Percentiles rank a stretch among this genome's conserved stretches.
Evolutionary conservation across 2,329 filamentous ascomycete species (phyloP).

Genomic region (Phialemoniopsis sp.): DNA sequence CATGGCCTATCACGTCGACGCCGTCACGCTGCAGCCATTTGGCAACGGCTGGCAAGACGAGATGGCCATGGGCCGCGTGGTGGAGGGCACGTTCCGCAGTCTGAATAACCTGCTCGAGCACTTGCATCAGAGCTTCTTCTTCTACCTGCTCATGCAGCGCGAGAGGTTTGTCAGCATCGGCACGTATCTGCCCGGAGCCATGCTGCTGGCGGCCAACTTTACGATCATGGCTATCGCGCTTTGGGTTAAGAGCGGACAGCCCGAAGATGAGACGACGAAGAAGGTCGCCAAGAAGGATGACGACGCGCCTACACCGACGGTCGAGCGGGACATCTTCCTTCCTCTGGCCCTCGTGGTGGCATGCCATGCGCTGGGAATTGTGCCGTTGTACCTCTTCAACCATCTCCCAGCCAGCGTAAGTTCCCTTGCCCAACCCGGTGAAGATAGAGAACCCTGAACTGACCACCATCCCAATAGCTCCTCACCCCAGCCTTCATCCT

Average conservation of each 20-base stretch:
- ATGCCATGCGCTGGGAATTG: slow-evolving; percentile 70
- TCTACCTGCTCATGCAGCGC: slow-evolving; percentile 89
- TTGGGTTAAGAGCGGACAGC: slow-evolving; percentile 83
- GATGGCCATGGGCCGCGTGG: slow-evolving; percentile 85
- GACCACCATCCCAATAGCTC: slow-evolving; percentile 33
- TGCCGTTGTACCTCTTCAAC: slow-evolving; percentile 88
- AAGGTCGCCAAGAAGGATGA: slow-evolving; percentile 13
- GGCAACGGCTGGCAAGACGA: slow-evolving; percentile 92
- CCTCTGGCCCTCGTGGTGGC: slow-evolving; percentile 69
- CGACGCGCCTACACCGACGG: slow-evolving; percentile 17
- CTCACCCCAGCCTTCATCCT: slow-evolving; percentile 54
- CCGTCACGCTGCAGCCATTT: slow-evolving; percentile 85
- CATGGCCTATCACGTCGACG: slow-evolving; percentile 96
- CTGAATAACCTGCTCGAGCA: slow-evolving; percentile 96
- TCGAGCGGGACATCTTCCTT: slow-evolving; percentile 64
- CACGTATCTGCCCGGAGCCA: slow-evolving; percentile 95
- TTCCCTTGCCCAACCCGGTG: slow-evolving; percentile 9
- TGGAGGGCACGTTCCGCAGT: slow-evolving; percentile 89
- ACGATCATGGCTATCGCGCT: slow-evolving; percentile 91
- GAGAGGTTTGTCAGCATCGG: slow-evolving; percentile 97
- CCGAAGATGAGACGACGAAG: slow-evolving; percentile 20
- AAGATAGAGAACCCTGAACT: no score
- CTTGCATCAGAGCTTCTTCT: slow-evolving; percentile 98
- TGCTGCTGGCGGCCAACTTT: slow-evolving; percentile 92
- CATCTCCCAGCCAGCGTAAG: slow-evolving; percentile 62